These are phyloP conservation scores for Chytriomyces sp. DNA, from an alignment of 192 early-diverging fungal genomes.

Conservation along the genomic window DNA sequence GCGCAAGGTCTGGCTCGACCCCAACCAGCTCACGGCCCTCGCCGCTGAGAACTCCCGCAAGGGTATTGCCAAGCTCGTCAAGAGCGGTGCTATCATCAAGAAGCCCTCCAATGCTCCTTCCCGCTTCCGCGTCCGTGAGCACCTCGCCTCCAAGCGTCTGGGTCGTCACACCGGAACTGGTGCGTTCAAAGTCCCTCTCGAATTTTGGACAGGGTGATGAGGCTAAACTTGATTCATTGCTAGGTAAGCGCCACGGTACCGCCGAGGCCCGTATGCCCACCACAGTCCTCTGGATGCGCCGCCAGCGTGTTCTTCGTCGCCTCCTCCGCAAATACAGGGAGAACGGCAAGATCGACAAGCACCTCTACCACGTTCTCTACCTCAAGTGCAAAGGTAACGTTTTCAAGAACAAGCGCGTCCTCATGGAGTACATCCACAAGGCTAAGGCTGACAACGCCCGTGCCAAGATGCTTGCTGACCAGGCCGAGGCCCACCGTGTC, in stretches of 20 bases:
- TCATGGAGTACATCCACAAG: slow-evolving; percentile 99
- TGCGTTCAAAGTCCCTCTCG: slow-evolving; percentile 36
- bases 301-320: slow-evolving; percentile 93
- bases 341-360: slow-evolving; percentile 95
- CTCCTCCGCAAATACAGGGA: slow-evolving; percentile 97
- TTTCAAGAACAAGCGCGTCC: slow-evolving; percentile 99
- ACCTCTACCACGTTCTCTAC: slow-evolving; percentile 98
- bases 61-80: slow-evolving; percentile 96
- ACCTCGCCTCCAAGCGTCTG: slow-evolving; percentile 90
- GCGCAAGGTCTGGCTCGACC: slow-evolving; percentile 99
- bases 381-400: slow-evolving; percentile 99
- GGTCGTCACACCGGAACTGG: slow-evolving; percentile 95
- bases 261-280: slow-evolving; percentile 98
- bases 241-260: slow-evolving; percentile 84
- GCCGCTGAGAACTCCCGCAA: slow-evolving; percentile 92
- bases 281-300: slow-evolving; percentile 95
- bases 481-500: slow-evolving; percentile 96
- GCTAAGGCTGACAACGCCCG: slow-evolving; percentile 97
- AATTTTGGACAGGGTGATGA: not conserved
- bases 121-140: slow-evolving; percentile 90
- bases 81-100: slow-evolving; percentile 95
- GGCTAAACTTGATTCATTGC: not conserved
- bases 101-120: slow-evolving; percentile 88
- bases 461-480: slow-evolving; percentile 88
- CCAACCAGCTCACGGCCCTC: slow-evolving; percentile 93